Evolutionary conservation across 371 early-diverging fungal species (phyloP).

Genomic region (Circinella umbellata): DNA sequence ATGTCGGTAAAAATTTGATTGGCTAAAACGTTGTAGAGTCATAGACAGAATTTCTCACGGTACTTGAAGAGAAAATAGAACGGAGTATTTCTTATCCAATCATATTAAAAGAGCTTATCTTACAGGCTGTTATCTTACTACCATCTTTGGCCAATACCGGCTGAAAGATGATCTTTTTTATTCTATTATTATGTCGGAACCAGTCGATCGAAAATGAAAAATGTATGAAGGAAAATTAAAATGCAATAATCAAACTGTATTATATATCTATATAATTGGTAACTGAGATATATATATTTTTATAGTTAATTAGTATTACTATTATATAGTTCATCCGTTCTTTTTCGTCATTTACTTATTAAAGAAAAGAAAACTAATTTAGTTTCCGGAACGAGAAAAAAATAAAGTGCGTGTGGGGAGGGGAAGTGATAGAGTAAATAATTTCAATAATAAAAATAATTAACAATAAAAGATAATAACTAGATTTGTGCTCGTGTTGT

Average conservation of each 20-base stretch:
- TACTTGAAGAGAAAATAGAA: background rate
- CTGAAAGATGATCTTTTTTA: slow-evolving; percentile 9
- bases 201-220: slow-evolving; percentile 1
- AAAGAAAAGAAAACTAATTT: too few relatives aligned
- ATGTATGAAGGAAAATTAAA: background rate
- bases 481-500: background rate
- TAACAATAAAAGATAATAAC: background rate
- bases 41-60: slow-evolving; percentile 5
- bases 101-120: slow-evolving; percentile 29
- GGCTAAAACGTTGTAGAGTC: background rate
- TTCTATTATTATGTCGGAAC: slow-evolving; percentile 2
- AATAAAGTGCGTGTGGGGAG: too few relatives aligned
- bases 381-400: too few relatives aligned
- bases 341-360: too few relatives aligned
- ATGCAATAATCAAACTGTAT: background rate
- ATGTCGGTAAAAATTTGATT: slow-evolving; percentile 4
- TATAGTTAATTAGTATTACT: too few relatives aligned
- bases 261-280: too few relatives aligned
- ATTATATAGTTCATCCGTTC: too few relatives aligned
- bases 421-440: too few relatives aligned
- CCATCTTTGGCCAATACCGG: slow-evolving; percentile 28
- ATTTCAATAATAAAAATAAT: too few relatives aligned
- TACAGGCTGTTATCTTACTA: slow-evolving; percentile 28
- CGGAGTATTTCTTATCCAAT: slow-evolving; percentile 27
- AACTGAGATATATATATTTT: too few relatives aligned